A percentile compares a stretch with the other conserved stretches of the same genome.
Evolutionary conservation across 2,329 filamentous ascomycete genomes (phyloP).

Genomic region (Sporothrix luriei): DNA sequence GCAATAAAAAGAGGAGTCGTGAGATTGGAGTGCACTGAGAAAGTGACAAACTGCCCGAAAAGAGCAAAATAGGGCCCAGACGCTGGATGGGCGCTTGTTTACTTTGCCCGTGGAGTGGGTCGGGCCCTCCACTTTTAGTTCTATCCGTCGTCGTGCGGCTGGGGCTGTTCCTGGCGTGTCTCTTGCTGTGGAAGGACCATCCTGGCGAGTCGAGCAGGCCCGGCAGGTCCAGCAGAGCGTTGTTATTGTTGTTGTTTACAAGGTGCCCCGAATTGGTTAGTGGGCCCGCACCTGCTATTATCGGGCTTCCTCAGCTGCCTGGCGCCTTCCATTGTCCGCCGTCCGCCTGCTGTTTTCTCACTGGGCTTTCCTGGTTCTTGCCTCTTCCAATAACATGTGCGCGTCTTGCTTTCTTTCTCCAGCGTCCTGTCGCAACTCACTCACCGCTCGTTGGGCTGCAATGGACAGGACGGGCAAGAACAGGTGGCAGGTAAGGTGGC

Average conservation of each 20-base stretch:
- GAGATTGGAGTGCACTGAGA: background rate
- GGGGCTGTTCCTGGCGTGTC: background rate
- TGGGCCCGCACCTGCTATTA: constrained; percentile 26
- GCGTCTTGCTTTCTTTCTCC: background rate
- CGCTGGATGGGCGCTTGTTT: constrained; percentile 26
- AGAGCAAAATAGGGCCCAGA: constrained; percentile 12
- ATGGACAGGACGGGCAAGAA: background rate
- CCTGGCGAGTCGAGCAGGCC: background rate
- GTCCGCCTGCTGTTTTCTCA: background rate
- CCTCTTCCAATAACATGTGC: constrained; percentile 13
- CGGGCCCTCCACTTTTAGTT: background rate
- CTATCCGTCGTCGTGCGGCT: background rate
- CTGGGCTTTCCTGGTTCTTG: background rate
- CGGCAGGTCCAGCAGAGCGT: background rate
- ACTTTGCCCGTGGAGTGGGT: constrained; percentile 26
- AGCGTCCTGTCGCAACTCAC: background rate
- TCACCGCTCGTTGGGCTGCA: constrained; percentile 31
- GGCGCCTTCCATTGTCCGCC: constrained; percentile 13
- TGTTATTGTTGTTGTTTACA: constrained; percentile 32
- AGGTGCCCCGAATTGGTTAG: constrained; percentile 38
- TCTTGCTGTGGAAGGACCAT: constrained; percentile 12
- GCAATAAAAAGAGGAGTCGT: background rate
- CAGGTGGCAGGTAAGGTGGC: constrained; percentile 20
- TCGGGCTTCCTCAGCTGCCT: constrained; percentile 28
- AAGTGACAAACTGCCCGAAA: constrained; percentile 19